Evolutionary conservation across 139 green algal species (phyloP).

Genomic region (Chlorella vulgaris): DNA sequence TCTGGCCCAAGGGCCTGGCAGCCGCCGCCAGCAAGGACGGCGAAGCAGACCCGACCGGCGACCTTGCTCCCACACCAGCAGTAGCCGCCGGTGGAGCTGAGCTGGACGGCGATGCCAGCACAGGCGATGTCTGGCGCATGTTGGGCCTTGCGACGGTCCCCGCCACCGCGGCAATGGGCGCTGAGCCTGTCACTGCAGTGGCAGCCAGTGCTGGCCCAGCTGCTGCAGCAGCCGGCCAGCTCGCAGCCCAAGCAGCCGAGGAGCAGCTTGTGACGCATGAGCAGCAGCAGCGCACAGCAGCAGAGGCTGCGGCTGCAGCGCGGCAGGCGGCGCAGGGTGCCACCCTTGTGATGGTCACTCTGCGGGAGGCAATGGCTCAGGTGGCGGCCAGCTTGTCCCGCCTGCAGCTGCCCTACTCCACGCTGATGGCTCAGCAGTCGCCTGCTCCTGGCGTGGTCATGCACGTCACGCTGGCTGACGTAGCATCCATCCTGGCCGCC

Average conservation of each 20-base stretch:
- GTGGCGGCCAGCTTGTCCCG: not conserved
- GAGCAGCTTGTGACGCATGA: not conserved
- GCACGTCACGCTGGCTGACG: slow-evolving; percentile 1
- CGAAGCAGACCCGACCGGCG: not conserved
- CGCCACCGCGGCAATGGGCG: not conserved
- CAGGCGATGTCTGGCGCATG: not conserved
- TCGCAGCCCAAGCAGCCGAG: not conserved
- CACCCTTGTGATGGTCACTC: not conserved
- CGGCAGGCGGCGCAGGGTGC: not conserved
- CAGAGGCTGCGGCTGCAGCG: not conserved
- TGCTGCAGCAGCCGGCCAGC: not conserved
- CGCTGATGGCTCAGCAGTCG: not conserved
- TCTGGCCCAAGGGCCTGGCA: not conserved
- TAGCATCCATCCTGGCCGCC: not conserved
- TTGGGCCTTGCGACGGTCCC: not conserved
- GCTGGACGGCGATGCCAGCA: not conserved
- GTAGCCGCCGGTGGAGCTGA: no score
- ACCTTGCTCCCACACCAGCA: not conserved
- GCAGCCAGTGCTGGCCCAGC: not conserved
- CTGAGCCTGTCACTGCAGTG: no score
- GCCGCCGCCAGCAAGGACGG: no score
- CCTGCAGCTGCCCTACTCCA: slow-evolving; percentile 1
- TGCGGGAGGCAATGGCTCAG: slow-evolving; percentile 1
- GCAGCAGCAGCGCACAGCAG: not conserved
- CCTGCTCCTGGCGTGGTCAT: not conserved